Base-by-base conservation (phyloP, 1,139 yeast genomes). In the Candida sp. region DNA sequence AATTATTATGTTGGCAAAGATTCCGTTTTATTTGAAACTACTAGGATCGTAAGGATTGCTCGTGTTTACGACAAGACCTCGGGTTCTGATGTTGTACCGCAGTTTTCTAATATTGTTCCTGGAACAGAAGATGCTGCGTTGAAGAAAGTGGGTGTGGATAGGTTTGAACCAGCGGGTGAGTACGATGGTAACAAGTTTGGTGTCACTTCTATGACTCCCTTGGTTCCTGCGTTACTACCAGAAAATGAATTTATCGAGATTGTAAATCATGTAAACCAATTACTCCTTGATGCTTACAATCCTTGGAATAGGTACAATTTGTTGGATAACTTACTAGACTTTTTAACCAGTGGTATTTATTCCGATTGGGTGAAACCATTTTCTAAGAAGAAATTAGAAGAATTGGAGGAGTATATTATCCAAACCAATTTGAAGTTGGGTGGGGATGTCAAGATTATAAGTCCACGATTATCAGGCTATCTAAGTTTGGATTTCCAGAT, bases 71-170 rank as follows among this genome's bases (percentile, higher is more conserved):
- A 61, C 43, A 57, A 67, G 35, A 23, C 47, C 38, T 40, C 41
- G 1, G 50, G 56, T 44, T 71, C 62, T 34, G 73, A 70, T 46
- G 54, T 70, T 32, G 66, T 72, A n/a, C 91, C 93, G 1, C 81
- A 74, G 53, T 86, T 85, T 55, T 81, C 88, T 8, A 60, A 63
- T 1, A 60, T 53, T 22, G 57, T 73, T 2, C 95, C 91, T 0
- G 95, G 95, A 0, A 50, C 47, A 2, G 95, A 86, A 54, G 81
- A 84, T 1, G 91, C 87, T 1, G 89, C 89, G 0, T 54, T 67
- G 8, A 45, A 45, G 2, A 46, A 49, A n/a, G 61, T 58, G 3
- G 49, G 43, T 2, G 35, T 44, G 4, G 39, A 38, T 2, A 42
- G 33, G 1, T 77, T 73, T 50, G 50, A 52, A 0, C 62, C 70